Conservation (phyloP, 164 flowering plant species). For the Aristolochia fimbriata region DNA sequence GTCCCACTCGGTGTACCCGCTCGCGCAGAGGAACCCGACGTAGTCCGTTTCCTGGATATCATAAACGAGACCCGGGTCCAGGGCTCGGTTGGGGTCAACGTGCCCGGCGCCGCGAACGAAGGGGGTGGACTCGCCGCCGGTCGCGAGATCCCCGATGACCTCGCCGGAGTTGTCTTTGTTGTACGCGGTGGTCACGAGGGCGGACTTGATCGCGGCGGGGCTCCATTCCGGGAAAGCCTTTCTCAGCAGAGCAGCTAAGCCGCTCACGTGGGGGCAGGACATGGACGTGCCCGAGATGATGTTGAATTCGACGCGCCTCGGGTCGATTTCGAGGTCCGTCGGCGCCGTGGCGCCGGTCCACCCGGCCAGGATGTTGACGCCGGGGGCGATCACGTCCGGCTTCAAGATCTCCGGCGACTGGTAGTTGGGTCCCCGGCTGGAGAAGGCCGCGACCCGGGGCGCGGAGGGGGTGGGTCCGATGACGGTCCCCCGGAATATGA, state of each 20-base stretch:
- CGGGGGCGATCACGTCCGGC: conserved; percentile 93
- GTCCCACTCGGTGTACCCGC: conserved; percentile 37
- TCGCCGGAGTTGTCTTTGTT: conserved; percentile 43
- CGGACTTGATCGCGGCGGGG: conserved; percentile 81
- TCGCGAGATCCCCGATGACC: conserved; percentile 53
- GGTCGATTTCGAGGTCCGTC: conserved; percentile 61
- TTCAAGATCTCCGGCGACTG: conserved; percentile 72
- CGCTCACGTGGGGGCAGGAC: conserved; percentile 94
- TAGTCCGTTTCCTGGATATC: conserved; percentile 45
- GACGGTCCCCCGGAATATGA: conserved; percentile 64
- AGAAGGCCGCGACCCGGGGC: conserved; percentile 78
- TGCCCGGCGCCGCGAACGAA: conserved; percentile 81
- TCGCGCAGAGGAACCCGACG: conserved; percentile 57
- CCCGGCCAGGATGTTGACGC: conserved; percentile 79
- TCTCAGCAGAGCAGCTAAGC: conserved; percentile 76
- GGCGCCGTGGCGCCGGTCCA: conserved; percentile 74
- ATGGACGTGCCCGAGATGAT: conserved; percentile 92
- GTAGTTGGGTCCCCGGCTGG: conserved; percentile 82
- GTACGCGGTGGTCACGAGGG: conserved; percentile 78
- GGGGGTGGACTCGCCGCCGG: conserved; percentile 54
- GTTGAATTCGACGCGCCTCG: conserved; percentile 75
- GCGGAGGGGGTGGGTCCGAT: conserved; percentile 53
- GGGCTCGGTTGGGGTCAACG: conserved; percentile 73
- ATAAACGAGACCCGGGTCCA: conserved; percentile 76
- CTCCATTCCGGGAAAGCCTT: conserved; percentile 63